These are phyloP conservation scores for Colletotrichum horii DNA, from an alignment of 2,329 filamentous ascomycete species.

Conservation along the genomic window DNA sequence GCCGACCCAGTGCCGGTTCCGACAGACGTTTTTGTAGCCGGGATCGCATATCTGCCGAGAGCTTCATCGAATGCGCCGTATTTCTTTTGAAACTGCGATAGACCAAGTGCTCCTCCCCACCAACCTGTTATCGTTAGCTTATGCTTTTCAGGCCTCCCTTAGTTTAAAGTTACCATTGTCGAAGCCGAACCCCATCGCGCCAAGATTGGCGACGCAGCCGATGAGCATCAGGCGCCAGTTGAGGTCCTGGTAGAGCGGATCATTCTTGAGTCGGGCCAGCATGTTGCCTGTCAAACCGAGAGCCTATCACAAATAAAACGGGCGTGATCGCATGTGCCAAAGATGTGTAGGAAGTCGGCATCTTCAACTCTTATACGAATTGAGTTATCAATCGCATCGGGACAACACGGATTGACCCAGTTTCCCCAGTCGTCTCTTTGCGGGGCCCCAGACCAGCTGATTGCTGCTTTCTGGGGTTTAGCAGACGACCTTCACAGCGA, in stretches of 20 bases:
- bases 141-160: neutral
- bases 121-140: neutral
- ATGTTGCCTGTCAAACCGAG: neutral
- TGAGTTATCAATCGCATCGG: neutral
- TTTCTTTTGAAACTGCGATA: neutral
- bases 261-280: neutral
- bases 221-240: conserved; percentile 1
- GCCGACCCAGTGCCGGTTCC: neutral
- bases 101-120: neutral
- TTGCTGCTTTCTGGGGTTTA: neutral
- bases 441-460: neutral
- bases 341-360: too few relatives aligned
- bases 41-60: neutral
- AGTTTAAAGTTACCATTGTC: neutral
- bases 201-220: neutral
- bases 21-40: neutral
- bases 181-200: neutral
- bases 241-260: neutral
- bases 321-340: too few relatives aligned
- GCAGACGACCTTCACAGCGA: neutral
- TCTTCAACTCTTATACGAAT: neutral
- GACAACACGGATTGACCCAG: neutral
- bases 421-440: neutral
- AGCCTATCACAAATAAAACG: neutral
- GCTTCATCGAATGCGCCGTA: neutral